Evolutionary conservation across 345 rosid genomes (phyloP), one percentile per base, ranked within the genome.

Genomic region (Heritiera littoralis): DNA sequence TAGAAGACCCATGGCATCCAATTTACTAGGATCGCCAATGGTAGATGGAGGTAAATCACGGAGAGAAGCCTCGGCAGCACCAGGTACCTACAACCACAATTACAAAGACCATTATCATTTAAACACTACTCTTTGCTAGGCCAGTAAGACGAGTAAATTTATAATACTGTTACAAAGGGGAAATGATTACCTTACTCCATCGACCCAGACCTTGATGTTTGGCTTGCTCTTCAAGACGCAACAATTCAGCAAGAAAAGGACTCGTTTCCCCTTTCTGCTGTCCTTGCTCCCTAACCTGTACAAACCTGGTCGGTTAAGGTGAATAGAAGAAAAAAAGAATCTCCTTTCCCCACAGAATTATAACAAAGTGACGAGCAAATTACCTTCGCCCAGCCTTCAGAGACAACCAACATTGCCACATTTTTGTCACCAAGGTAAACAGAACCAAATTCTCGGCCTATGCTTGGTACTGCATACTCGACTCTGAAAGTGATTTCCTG

Each of bases 301-400:
- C 49, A 78, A 40, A 60, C 35, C 77, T 77, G 63, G 40, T 77
- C 78, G 66, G 63, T 51, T 65, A 65, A 75, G 12, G 51, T 71
- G 72, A 72, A 18, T 20, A 28, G 28, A 69, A 52, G 12, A 52
- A 2, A 51, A 51, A 51, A 51, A 0, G 9, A 23, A 23, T 52
- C 63, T 54, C 48, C 46, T 75, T 76, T 54, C 23, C 18, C 11
- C 72, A 23, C 38, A 56, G 45, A 40, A 38, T 41, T n/a, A 51
- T 79, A 1, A 66, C 55, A 84, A 81, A 76, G 72, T 66, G 70
- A 46, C 79, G 73, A 4, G 40, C 18, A 51, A 4, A 38, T 78
- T 46, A 97, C 98, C 98, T 93, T 97, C 55, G 97, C 98, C 98
- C 97, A 97, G 81, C 98, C 99, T 60, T 86, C 87, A 6, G 88